Base-by-base conservation (phyloP, 768 basidiomycete species). In the Flagelloscypha sp. region DNA sequence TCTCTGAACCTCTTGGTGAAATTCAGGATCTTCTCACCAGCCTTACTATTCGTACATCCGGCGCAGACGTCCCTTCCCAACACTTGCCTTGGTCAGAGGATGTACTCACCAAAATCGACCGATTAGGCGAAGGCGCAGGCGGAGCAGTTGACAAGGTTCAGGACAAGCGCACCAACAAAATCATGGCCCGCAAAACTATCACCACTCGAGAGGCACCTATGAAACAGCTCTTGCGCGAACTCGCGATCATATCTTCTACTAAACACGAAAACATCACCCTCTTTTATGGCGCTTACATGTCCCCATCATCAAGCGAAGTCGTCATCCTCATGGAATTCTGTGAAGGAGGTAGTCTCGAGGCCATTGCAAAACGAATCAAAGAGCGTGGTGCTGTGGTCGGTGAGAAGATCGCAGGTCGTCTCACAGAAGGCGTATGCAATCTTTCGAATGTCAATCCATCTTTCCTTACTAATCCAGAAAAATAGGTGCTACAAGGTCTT, bases 141-240 rank as follows among this genome's bases (percentile, higher is more conserved):
- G 95, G 95, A 30, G 92, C 90, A 6, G 95, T 99, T 8, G 81
- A 94, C 57, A 92, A 89, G 59, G 93, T 97, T 30, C 76, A 67
- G 55, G 88, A 95, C 57, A 80, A 70, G 51, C 79, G 82, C 36
- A 86, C 78, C 1, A 76, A 76, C 22, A 65, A 67, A 54, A 72
- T 92, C 48, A 81, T 95, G 76, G 95, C 95, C 4, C 78, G 92
- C 51, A 99, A 99, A 68, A 85, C 88, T 7, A 90, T 94, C 53
- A 86, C 86, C 20, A 88, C 86, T 7, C 79, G 79, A 37, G 84
- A 87, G 48, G 94, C 89, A 30, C 93, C 92, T 12, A 70, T 83
- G 61, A 85, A 83, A 61, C 94, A 98, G 65, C 76, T 98, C 40
- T 68, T 90, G 39, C 79, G 95, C 38, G 95, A 99, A 61, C 68